phyloP scores from a whole-genome alignment of 2,329 filamentous ascomycete genomes.

The Fonsecaea pedrosoi region DNA sequence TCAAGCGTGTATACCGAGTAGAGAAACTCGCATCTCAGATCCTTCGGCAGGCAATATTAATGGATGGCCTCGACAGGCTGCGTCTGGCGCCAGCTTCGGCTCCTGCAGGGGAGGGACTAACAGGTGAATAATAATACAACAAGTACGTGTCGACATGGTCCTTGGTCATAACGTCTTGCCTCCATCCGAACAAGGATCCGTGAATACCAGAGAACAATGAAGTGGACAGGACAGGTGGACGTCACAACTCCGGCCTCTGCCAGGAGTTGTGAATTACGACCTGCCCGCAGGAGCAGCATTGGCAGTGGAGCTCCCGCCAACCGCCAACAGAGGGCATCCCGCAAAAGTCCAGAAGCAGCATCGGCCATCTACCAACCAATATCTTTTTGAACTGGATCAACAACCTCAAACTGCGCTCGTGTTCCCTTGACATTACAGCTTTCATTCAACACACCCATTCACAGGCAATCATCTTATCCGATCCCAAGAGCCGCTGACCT shows the following conservation, averaged over 20 bases:
- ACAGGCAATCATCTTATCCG: conserved; percentile 8
- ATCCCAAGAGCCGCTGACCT: not conserved
- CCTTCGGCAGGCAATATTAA: not conserved
- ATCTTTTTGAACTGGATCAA: conserved; percentile 12
- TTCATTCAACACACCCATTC: not conserved
- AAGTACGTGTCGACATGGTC: not conserved
- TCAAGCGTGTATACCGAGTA: not conserved
- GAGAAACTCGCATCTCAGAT: not conserved
- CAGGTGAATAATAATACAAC: not conserved
- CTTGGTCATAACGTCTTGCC: not conserved
- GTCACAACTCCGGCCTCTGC: not conserved
- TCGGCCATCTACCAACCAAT: conserved; percentile 6
- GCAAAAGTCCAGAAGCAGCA: conserved; percentile 15
- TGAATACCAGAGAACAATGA: not conserved
- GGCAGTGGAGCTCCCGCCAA: not conserved
- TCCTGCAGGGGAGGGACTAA: not conserved
- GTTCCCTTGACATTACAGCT: conserved; percentile 9
- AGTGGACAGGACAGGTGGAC: not conserved
- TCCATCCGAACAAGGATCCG: not conserved
- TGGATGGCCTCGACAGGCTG: not conserved
- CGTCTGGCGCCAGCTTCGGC: not conserved
- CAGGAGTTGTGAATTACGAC: not conserved
- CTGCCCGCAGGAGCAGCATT: not conserved
- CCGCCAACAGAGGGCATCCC: not conserved
- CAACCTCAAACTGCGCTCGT: conserved; percentile 19